A percentile compares a stretch with the other conserved stretches of the same genome.
Evolutionary conservation across 78 protist species (phyloP).

Genomic region (Speleostelium caveatum): DNA sequence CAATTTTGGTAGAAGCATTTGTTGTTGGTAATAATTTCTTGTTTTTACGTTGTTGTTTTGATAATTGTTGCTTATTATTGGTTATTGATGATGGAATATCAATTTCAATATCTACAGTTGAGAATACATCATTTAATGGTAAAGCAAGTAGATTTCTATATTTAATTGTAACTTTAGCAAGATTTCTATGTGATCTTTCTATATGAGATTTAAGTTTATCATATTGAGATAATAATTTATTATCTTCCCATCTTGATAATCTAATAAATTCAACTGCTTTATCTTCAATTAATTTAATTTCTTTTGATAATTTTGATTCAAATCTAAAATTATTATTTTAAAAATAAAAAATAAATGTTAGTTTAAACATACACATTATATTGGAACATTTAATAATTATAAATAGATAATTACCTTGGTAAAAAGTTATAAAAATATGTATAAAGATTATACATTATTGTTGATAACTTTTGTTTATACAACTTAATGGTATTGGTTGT

Average conservation of each 20-base stretch:
- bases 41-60: background rate
- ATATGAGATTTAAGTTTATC: conserved; percentile 58
- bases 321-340: too few species aligned
- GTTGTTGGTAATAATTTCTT: background rate
- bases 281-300: conserved; percentile 62
- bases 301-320: conserved; percentile 38
- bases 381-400: background rate
- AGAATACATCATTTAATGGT: conserved; percentile 46
- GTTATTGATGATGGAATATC: conserved; percentile 5
- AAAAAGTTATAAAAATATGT: conserved; percentile 58
- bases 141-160: conserved; percentile 40
- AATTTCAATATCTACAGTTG: conserved; percentile 40
- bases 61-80: background rate
- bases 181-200: conserved; percentile 71
- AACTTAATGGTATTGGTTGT: background rate
- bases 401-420: background rate
- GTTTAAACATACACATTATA: background rate
- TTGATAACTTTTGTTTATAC: conserved; percentile 30
- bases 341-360: background rate
- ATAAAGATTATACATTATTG: conserved; percentile 45
- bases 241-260: conserved; percentile 84
- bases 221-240: conserved; percentile 66
- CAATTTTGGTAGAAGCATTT: background rate
- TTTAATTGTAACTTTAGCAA: conserved; percentile 65
- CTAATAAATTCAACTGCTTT: conserved; percentile 66